Base-by-base conservation (phyloP, 352 stramenopile species). In the Phytophthora cryptogea region DNA sequence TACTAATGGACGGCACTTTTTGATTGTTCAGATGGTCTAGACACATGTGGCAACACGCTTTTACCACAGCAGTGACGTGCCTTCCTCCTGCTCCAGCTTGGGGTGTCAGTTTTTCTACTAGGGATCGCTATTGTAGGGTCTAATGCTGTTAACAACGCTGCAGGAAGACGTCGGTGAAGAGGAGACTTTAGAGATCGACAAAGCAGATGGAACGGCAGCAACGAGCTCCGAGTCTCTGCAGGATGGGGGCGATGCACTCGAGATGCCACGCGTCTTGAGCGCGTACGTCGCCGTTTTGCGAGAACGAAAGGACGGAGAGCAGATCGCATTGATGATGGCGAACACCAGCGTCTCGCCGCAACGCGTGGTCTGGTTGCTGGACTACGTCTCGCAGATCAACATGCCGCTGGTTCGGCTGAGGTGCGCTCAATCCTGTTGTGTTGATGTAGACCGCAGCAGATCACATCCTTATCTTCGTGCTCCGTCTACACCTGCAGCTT, bases 361-460 rank as follows among this genome's bases (percentile, higher is more conserved):
- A 33, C 50, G 41, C 4, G 40, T 81, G 28, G 40, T 40, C 5
- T 46, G 39, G 37, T 46, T 81, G n/a, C 23, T 65, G 26, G 66
- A 51, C n/a, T 81, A 56, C 26, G 33, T 68, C 14, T 41, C 59
- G 17, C 53, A 62, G 50, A 35, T 77, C 42, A 77, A 77, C 51
- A 75, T 60, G 4, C 48, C 52, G 27, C 40, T 80, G 32, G 42
- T 80, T 62, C 66, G 52, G 17, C 54, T 80, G 3, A 62, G 66
- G 72, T 78, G 39, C 46, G 59, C 35, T 39, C 33, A 8, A 32
- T 47, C 27, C 33, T 65, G 23, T 51, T 35, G 54, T 65, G 48
- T 35, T 33, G 41, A 59, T 60, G 49, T 50, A 42, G 20, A 23
- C 20, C 20, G 20, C 20, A 23, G 49, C 57, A 66, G 26, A 66